phyloP scores from a whole-genome alignment of 2,329 filamentous ascomycete species.

The Tolypocladium paradoxum region DNA sequence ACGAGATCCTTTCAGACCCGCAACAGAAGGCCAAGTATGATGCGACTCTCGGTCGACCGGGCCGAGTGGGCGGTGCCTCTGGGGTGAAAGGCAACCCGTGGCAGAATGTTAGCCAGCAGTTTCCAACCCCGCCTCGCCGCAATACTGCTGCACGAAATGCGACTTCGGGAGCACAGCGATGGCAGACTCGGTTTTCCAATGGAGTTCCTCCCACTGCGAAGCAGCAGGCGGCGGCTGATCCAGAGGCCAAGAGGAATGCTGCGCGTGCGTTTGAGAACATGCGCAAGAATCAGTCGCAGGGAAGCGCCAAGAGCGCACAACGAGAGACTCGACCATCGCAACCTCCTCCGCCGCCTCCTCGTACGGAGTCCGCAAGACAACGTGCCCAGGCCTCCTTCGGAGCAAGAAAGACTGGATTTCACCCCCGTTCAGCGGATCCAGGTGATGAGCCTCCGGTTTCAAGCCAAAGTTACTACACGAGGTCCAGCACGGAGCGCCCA shows the following conservation, averaged over 20 bases:
- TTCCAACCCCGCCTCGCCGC: constrained; percentile 37
- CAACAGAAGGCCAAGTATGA: constrained; percentile 43
- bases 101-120: constrained; percentile 37
- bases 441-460: constrained; percentile 42
- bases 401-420: constrained; percentile 35
- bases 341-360: constrained; percentile 20
- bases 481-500: constrained; percentile 13
- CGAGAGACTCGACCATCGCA: constrained; percentile 15
- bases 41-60: constrained; percentile 26
- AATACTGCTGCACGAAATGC: constrained; percentile 17
- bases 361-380: constrained; percentile 41
- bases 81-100: constrained; percentile 49
- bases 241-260: constrained; percentile 29
- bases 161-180: constrained; percentile 33
- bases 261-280: constrained; percentile 33
- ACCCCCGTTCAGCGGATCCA: constrained; percentile 33
- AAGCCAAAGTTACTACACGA: constrained; percentile 39
- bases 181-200: constrained; percentile 29
- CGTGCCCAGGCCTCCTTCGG: constrained; percentile 47
- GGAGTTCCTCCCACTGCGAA: constrained; percentile 33
- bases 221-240: constrained; percentile 20
- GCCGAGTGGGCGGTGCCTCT: constrained; percentile 36
- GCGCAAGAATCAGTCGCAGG: constrained; percentile 24
- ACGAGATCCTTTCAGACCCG: constrained; percentile 57
- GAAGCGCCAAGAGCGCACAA: constrained; percentile 14